Base-by-base conservation (phyloP, 139 green algal species). In the Picochlorum costavermella region DNA sequence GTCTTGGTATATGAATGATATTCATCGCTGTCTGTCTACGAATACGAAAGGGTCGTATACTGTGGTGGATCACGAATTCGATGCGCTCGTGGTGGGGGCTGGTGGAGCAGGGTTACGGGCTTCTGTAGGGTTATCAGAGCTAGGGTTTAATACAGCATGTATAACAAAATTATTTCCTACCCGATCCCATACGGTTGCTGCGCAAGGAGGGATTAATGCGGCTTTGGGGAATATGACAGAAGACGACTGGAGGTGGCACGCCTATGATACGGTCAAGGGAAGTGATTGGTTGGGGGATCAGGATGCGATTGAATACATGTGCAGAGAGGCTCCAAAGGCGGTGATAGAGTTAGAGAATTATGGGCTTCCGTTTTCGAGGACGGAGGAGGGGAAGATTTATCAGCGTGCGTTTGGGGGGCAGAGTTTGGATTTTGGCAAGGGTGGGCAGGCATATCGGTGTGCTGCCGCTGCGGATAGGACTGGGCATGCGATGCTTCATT, bases 81-180 rank as follows among this genome's bases (percentile, higher is more conserved):
- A 99, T 68, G 92, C 92, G 0, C 76, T 99, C 16, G 94, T 99
- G 1, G 88, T 99, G 0, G 94, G 94, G 31, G 93, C 93, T 16
- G 92, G 92, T 51, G 83, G 86, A 11, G 93, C 94, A 33, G 94
- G 94, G 1, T 79, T 99, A 43, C 78, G 94, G 1, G 94, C 94
- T 8, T 85, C 91, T 1, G 92, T 99, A 28, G 94, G 94, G 3
- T 72, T 97, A 2, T 88, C 82, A 9, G 92, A 98, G 76, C 67
- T 81, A 29, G 94, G 94, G 43, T 90, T 98, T 71, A 98, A 98
- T 48, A 95, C 94, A 66, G 94, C 93, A 26, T 95, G 92, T 76
- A 93, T 99, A 70, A 99, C 94, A 57, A 99, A 99, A 81, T 82
- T 99, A 28, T 99, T 99, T 63, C 94, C 94, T n/a, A 99, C 94